These are phyloP conservation scores for Cryptococcus maquisensis DNA, from an alignment of 1,284 basidiomycete genomes.

Conservation along the genomic window DNA sequence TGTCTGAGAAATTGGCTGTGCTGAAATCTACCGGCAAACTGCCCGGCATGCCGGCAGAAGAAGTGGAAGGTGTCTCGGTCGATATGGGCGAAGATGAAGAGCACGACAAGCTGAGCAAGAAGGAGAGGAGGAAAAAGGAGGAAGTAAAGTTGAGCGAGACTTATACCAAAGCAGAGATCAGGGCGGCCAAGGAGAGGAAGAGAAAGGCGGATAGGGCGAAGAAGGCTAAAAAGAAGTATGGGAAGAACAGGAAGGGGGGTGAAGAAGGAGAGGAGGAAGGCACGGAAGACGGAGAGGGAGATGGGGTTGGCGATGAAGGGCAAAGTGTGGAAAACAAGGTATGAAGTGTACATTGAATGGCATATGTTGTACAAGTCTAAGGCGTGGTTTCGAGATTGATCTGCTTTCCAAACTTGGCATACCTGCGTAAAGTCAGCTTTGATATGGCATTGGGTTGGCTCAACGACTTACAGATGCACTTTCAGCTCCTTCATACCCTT, in stretches of 20 bases:
- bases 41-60: conserved; percentile 14
- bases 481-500: conserved; percentile 86
- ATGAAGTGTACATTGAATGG: not conserved
- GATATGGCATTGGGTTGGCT: not conserved
- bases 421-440: conserved; percentile 45
- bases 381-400: conserved; percentile 73
- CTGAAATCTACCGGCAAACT: conserved; percentile 27
- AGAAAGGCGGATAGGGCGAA: conserved; percentile 44
- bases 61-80: not conserved
- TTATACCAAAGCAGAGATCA: conserved; percentile 39
- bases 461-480: conserved; percentile 56
- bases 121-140: conserved; percentile 24
- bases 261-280: not conserved
- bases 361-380: conserved; percentile 11
- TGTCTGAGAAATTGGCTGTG: conserved; percentile 42
- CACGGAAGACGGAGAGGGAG: not conserved
- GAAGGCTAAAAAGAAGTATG: conserved; percentile 43
- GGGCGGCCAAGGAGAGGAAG: conserved; percentile 44
- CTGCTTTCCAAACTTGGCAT: conserved; percentile 87
- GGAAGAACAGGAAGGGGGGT: conserved; percentile 3
- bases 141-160: conserved; percentile 11
- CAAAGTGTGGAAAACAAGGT: not conserved
- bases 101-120: conserved; percentile 1
- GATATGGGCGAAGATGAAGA: not conserved
- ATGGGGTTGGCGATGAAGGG: not conserved